Evolutionary conservation across 208 protist genomes (phyloP).

Genomic region (Crithidia sp.): DNA sequence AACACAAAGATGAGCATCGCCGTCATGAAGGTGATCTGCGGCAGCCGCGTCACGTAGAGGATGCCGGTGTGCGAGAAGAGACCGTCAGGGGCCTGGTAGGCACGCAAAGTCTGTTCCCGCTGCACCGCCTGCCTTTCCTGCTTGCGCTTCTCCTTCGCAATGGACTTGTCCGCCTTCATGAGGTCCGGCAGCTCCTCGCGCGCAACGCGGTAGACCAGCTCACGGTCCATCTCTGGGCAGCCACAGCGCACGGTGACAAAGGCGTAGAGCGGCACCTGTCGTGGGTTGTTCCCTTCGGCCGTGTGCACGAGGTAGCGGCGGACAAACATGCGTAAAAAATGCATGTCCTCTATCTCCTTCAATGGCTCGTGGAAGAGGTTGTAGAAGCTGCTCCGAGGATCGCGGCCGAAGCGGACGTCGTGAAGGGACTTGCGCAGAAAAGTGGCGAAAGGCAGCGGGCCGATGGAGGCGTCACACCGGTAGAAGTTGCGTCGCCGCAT

Average conservation of each 20-base stretch:
- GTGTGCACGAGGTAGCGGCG: slow-evolving; percentile 82
- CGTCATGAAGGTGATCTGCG: slow-evolving; percentile 50
- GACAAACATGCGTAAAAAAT: slow-evolving; percentile 82
- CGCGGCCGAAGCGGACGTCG: slow-evolving; percentile 62
- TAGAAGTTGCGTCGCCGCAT: neutral
- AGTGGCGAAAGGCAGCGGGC: slow-evolving; percentile 75
- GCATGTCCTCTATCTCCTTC: slow-evolving; percentile 59
- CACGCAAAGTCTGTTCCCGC: slow-evolving; percentile 23
- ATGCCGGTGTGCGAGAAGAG: slow-evolving; percentile 55
- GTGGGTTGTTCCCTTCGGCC: slow-evolving; percentile 71
- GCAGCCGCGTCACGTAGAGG: slow-evolving; percentile 65
- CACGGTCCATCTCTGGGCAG: slow-evolving; percentile 50
- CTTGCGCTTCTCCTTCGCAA: slow-evolving; percentile 27
- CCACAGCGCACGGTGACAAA: slow-evolving; percentile 58
- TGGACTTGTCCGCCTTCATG: slow-evolving; percentile 53
- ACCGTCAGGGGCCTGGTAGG: slow-evolving; percentile 23
- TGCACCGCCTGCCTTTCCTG: slow-evolving; percentile 12
- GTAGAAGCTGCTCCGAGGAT: slow-evolving; percentile 57
- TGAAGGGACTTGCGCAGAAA: slow-evolving; percentile 67
- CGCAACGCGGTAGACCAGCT: slow-evolving; percentile 49
- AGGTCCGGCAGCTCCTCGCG: slow-evolving; percentile 66
- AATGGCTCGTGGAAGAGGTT: slow-evolving; percentile 60
- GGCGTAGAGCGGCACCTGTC: slow-evolving; percentile 54
- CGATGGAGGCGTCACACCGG: slow-evolving; percentile 22
- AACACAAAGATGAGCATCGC: slow-evolving; percentile 44